These are phyloP conservation scores for Lignosus rhinocerotis DNA, from an alignment of 1,284 basidiomycete genomes.

Conservation along the genomic window DNA sequence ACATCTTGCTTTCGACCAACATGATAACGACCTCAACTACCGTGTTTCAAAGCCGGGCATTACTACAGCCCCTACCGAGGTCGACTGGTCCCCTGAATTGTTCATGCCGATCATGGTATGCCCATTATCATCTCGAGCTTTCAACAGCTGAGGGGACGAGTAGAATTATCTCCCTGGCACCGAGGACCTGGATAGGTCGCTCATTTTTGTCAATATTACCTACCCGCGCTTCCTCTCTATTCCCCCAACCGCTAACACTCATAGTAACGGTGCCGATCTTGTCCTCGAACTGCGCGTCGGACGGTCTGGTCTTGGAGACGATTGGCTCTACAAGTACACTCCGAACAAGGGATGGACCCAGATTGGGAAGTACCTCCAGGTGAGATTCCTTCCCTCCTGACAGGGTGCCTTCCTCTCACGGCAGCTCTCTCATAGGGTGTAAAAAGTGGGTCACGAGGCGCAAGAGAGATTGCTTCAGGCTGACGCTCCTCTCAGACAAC, in stretches of 20 bases:
- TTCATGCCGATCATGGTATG: conserved; percentile 31
- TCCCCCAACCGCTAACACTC: conserved; percentile 14
- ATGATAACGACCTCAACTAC: conserved; percentile 43
- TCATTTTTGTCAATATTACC: conserved; percentile 41
- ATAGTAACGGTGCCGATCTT: conserved; percentile 29
- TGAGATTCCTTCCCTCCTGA: background rate
- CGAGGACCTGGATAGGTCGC: conserved; percentile 36
- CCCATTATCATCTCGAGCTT: background rate
- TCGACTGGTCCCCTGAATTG: conserved; percentile 30
- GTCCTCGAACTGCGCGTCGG: conserved; percentile 43
- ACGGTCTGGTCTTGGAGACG: conserved; percentile 43
- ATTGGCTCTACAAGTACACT: conserved; percentile 43
- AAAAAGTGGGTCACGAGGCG: conserved; percentile 31
- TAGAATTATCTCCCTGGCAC: conserved; percentile 42
- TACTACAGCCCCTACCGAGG: conserved; percentile 32
- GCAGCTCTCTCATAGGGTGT: conserved; percentile 31
- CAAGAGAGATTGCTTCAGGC: background rate
- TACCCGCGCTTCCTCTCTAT: conserved; percentile 43
- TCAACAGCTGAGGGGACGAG: background rate
- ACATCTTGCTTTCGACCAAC: conserved; percentile 45
- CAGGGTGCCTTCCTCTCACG: background rate
- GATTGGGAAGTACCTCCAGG: conserved; percentile 41
- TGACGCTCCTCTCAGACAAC: conserved; percentile 34
- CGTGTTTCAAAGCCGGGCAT: conserved; percentile 37
- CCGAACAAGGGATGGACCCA: conserved; percentile 36